Conservation (phyloP, 345 rosid genomes). For the Melaleuca alternifolia region DNA sequence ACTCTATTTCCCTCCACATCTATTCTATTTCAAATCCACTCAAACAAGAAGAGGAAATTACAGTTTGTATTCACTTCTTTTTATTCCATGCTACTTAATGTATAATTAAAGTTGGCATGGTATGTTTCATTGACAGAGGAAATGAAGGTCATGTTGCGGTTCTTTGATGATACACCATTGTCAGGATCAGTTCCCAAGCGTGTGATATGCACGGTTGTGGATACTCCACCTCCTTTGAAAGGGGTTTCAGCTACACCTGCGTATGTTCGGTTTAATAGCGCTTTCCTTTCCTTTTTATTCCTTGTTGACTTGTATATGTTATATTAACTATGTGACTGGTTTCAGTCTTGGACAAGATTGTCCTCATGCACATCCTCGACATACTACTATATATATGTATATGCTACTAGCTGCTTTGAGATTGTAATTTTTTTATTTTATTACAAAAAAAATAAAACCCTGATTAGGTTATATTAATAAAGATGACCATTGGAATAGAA, state of each 20-base stretch:
- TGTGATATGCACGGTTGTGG: slow-evolving; percentile 59
- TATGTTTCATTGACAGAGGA: slow-evolving; percentile 50
- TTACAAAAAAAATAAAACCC: not conserved
- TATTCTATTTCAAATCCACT: not conserved
- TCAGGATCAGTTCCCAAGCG: slow-evolving; percentile 74
- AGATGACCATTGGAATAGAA: not conserved
- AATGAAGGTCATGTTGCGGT: slow-evolving; percentile 63
- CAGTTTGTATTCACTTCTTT: not conserved
- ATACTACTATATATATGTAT: not conserved
- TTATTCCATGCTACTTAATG: not conserved
- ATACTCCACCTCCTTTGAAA: slow-evolving; percentile 53
- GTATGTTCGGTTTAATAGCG: slow-evolving; percentile 17
- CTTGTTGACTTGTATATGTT: not conserved
- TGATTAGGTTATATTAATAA: not conserved
- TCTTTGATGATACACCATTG: slow-evolving; percentile 69
- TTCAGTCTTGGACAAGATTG: not conserved
- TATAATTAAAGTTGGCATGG: not conserved
- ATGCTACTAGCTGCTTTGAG: not conserved
- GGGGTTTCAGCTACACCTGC: slow-evolving; percentile 65
- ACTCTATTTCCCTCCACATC: not conserved
- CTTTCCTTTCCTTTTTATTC: not conserved
- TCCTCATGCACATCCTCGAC: not conserved
- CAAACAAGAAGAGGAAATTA: not conserved
- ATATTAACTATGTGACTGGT: not conserved
- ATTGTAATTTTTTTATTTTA: not conserved